These are phyloP conservation scores for Poronia punctata DNA, from an alignment of 495 filamentous ascomycete species.

Conservation along the genomic window DNA sequence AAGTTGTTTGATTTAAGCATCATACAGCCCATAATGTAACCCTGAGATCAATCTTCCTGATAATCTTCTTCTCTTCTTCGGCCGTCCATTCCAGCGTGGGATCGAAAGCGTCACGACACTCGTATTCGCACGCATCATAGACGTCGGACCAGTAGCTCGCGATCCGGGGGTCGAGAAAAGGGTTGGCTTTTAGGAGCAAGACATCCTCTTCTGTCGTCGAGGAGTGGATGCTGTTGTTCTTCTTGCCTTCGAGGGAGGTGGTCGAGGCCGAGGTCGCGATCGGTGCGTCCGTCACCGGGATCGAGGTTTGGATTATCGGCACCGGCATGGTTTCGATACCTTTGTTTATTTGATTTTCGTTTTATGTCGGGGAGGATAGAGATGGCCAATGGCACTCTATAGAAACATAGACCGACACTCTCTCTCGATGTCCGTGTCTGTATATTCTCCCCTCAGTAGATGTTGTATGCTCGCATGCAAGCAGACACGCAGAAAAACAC, in stretches of 20 bases:
- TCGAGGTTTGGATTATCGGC: constrained; percentile 1
- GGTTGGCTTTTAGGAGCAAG: constrained; percentile 19
- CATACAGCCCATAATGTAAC: constrained; percentile 45
- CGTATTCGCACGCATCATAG: constrained; percentile 31
- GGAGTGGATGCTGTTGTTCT: background rate
- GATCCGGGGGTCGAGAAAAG: constrained; percentile 24
- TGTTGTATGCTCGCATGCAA: no score
- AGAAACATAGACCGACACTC: background rate
- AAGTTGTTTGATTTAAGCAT: constrained; percentile 13
- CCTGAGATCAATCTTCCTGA: constrained; percentile 47
- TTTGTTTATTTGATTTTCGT: background rate
- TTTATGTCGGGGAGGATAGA: background rate
- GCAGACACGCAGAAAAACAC: no score
- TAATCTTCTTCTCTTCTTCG: constrained; percentile 44
- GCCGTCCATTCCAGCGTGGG: constrained; percentile 45
- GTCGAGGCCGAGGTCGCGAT: background rate
- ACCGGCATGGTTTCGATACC: constrained; percentile 6
- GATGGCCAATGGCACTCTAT: background rate
- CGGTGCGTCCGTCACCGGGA: background rate
- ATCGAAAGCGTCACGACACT: constrained; percentile 47
- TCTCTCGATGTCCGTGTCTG: background rate
- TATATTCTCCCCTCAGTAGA: no score
- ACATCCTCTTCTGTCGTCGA: constrained; percentile 5
- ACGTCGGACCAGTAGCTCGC: constrained; percentile 22
- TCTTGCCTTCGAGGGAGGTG: constrained; percentile 1